Percentiles rank a stretch among this genome's conserved stretches.
phyloP scores from a whole-genome alignment of 345 rosid genomes.

The Citrus unshiu region DNA sequence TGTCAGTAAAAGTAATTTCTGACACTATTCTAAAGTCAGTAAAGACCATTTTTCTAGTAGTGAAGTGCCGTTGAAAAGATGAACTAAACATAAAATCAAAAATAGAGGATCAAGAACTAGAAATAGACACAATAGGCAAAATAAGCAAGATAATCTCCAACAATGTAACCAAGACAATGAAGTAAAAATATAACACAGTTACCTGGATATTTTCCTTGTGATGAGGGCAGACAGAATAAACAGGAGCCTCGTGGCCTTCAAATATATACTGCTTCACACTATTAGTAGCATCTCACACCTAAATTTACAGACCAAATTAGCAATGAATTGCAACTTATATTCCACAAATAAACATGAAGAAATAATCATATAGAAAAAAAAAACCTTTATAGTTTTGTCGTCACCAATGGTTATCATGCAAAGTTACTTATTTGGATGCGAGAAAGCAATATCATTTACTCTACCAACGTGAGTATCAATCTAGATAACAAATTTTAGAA shows the following conservation, averaged over 20 bases:
- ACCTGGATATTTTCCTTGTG: conserved; percentile 84
- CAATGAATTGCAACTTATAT: not conserved
- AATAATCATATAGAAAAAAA: too few relatives aligned
- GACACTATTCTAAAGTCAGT: too few relatives aligned
- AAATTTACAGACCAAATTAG: conserved; percentile 16
- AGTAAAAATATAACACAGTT: not conserved
- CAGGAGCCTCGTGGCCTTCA: conserved; percentile 93
- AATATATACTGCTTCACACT: conserved; percentile 65
- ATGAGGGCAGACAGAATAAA: conserved; percentile 68
- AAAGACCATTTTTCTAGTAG: too few relatives aligned
- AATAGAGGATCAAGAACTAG: conserved; percentile 22
- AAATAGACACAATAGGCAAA: not conserved
- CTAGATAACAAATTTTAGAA: too few relatives aligned
- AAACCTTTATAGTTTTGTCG: too few relatives aligned
- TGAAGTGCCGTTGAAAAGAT: conserved; percentile 75
- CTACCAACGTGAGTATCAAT: too few relatives aligned
- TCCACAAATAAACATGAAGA: too few relatives aligned
- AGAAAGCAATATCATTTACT: too few relatives aligned
- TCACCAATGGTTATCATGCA: too few relatives aligned
- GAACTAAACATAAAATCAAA: conserved; percentile 42
- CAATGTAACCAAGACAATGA: not conserved
- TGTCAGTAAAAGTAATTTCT: too few relatives aligned
- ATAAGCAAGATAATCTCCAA: not conserved
- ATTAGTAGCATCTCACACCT: conserved; percentile 87
- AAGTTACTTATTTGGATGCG: too few relatives aligned